Base-by-base conservation (phyloP, 2,329 filamentous ascomycete species). In the Ophiosphaerella herpotricha region DNA sequence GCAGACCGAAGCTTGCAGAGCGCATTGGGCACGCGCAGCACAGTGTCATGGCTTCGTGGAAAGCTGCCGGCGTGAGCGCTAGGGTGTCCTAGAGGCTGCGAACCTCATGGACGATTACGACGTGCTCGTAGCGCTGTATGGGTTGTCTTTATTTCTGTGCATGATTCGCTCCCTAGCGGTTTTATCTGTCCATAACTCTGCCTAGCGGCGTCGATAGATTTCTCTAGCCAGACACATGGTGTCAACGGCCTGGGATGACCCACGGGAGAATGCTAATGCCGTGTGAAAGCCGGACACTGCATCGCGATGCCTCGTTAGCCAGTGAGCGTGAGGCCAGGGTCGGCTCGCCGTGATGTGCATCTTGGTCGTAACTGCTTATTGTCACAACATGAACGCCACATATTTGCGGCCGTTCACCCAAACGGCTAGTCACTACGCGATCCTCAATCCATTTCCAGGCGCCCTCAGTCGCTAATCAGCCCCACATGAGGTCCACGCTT, bases 51-150 rank as follows among this genome's bases (percentile, higher is more conserved):
- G 62, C 62, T 64, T 70, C 55, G 57, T 59, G 61, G 57, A 58
- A 54, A 55, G 59, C 50, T 55, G 57, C 61, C 60, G 60, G 58
- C 56, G 61, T 66, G 61, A 66, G 61, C 66, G 64, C 68, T 71
- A 69, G 62, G 26, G 51, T 58, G 47, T 51, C 53, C 49, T 50
- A 51, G 52, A 63, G 53, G 58, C 54, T 59, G 58, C 60, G 60
- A 67, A 67, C 57, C 60, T 61, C 55, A 54, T 60, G 56, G 54
- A 50, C 46, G 46, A 60, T 61, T 59, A 59, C 61, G 61, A 63
- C 57, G 50, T 60, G 58, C 52, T 59, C 44, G 54, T 45, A 52
- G 52, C 54, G 57, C 52, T 52, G 45, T 52, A 39, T 51, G 59
- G 59, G 58, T 53, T 53, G 52, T 55, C 55, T 46, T 29, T 29